These are phyloP conservation scores for Monosporascus sp. DNA, from an alignment of 2,329 filamentous ascomycete species.

Conservation along the genomic window DNA sequence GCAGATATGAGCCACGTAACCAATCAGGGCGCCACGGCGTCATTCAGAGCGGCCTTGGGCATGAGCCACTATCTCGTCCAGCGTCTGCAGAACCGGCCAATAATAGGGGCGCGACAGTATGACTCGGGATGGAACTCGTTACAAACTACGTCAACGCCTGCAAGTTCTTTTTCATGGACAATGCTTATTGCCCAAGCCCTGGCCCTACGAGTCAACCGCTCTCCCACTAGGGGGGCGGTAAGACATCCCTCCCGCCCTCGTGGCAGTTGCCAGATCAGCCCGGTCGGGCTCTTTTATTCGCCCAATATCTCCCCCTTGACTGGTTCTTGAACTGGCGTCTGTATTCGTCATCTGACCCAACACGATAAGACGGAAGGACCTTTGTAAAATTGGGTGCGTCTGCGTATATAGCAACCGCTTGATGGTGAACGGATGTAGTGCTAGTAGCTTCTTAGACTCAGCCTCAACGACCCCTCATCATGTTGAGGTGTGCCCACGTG, in stretches of 20 bases:
- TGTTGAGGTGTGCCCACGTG: not conserved
- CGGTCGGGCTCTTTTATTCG: too few relatives aligned
- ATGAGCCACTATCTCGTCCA: constrained; percentile 4
- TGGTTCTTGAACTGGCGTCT: too few relatives aligned
- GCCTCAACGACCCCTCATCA: not conserved
- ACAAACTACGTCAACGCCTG: constrained; percentile 17
- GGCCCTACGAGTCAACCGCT: not conserved
- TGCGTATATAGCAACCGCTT: too few relatives aligned
- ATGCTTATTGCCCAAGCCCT: not conserved
- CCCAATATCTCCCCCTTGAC: too few relatives aligned
- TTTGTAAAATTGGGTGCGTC: too few relatives aligned
- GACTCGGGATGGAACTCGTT: constrained; percentile 7
- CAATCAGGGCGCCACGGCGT: constrained; percentile 6
- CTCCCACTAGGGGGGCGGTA: not conserved
- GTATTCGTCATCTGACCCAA: too few relatives aligned
- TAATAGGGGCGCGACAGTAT: not conserved
- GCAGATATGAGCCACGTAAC: constrained; percentile 6
- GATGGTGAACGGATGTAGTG: too few relatives aligned
- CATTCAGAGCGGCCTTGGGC: constrained; percentile 6
- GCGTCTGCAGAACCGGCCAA: not conserved
- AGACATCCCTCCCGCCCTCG: too few relatives aligned
- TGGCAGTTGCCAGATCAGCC: too few relatives aligned
- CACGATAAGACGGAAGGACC: too few relatives aligned
- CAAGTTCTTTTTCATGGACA: not conserved
- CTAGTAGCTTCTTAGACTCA: not conserved